Evolutionary conservation across 1,284 basidiomycete genomes (phyloP).

Genomic region (Melampsora abietis-canadensis): DNA sequence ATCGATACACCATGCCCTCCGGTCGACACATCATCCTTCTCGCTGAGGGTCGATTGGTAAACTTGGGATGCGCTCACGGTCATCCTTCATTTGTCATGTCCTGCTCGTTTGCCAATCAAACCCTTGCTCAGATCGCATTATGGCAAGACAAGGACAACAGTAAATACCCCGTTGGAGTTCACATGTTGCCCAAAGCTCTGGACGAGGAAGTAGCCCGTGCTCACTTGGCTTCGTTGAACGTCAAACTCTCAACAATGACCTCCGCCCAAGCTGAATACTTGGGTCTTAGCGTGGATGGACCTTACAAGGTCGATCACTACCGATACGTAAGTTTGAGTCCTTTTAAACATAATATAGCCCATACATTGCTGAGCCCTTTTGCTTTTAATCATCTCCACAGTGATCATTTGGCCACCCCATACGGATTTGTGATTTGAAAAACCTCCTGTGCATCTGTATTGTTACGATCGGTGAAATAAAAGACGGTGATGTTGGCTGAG

Average conservation of each 20-base stretch:
- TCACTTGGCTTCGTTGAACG: constrained; percentile 83
- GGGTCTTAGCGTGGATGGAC: constrained; percentile 80
- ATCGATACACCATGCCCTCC: constrained; percentile 86
- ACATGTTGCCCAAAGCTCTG: constrained; percentile 91
- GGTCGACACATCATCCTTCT: constrained; percentile 95
- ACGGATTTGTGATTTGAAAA: neutral
- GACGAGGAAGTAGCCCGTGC: constrained; percentile 98
- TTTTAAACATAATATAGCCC: neutral
- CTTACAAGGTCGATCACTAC: constrained; percentile 66
- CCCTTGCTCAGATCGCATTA: constrained; percentile 95
- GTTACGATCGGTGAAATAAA: neutral
- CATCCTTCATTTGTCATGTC: constrained; percentile 88
- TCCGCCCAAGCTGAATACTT: constrained; percentile 82
- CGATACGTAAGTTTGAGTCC: constrained; percentile 48
- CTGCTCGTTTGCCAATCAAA: constrained; percentile 98
- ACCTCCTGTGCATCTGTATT: neutral
- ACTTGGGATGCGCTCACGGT: constrained; percentile 69
- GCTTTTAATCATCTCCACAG: neutral
- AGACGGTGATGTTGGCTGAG: neutral
- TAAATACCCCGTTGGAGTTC: constrained; percentile 76
- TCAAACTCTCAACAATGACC: constrained; percentile 84
- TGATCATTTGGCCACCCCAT: neutral
- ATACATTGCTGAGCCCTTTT: constrained; percentile 44
- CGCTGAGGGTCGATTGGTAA: constrained; percentile 97
- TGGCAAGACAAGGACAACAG: constrained; percentile 80